phyloP scores from a whole-genome alignment of 176 grass and related monocot genomes.

The Lolium multiflorum region DNA sequence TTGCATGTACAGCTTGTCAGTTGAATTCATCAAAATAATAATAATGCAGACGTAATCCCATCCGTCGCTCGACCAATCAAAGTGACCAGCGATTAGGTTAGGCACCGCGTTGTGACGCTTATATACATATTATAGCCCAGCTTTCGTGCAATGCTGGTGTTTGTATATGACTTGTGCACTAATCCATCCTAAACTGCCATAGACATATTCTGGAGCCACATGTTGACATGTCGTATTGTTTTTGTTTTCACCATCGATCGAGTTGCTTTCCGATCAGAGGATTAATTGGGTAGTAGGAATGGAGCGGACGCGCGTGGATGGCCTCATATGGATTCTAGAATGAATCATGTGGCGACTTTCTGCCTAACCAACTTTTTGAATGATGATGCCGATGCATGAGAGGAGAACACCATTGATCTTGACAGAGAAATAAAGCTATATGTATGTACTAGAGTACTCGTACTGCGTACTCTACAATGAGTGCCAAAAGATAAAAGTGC shows the following conservation, averaged over 20 bases:
- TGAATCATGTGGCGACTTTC: neutral
- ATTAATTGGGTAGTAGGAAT: neutral
- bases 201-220: neutral
- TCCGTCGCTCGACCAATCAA: neutral
- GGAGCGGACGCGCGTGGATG: neutral
- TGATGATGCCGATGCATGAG: too few species aligned
- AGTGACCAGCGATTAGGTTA: neutral
- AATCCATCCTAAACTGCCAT: neutral
- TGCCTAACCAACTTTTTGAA: neutral
- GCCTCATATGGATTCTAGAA: neutral
- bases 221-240: neutral
- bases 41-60: neutral
- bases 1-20: neutral
- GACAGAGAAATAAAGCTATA: neutral
- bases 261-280: neutral
- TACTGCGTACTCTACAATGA: conserved; percentile 34
- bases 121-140: neutral
- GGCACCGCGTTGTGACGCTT: neutral
- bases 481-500: conserved; percentile 14
- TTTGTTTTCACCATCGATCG: neutral
- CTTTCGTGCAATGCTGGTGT: neutral
- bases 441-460: neutral
- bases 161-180: conserved; percentile 20
- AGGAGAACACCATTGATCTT: too few species aligned
- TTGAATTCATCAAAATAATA: neutral